Percentiles rank a stretch among this genome's conserved stretches.
Evolutionary conservation across 495 filamentous ascomycete species (phyloP).

Genomic region (Penicillium ucsense): DNA sequence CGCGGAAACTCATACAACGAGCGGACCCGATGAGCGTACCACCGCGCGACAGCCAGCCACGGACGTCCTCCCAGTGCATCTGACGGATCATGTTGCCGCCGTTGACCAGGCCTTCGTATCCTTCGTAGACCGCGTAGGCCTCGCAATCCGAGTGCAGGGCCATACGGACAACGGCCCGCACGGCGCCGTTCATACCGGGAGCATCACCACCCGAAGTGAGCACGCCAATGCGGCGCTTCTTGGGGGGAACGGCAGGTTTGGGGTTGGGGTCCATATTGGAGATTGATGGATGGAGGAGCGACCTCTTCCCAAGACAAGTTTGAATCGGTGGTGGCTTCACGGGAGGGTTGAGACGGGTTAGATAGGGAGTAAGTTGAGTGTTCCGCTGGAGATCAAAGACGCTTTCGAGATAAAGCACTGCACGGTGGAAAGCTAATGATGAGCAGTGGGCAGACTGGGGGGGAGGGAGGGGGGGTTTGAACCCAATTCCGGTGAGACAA

Average conservation of each 20-base stretch:
- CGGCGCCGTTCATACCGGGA: conserved; percentile 94
- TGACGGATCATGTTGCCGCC: conserved; percentile 80
- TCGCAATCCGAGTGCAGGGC: conserved; percentile 79
- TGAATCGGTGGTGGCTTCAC: conserved; percentile 4
- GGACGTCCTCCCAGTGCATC: conserved; percentile 89
- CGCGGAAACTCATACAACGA: conserved; percentile 78
- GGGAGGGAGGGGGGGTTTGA: conserved; percentile 10
- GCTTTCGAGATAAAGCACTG: not conserved
- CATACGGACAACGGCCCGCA: conserved; percentile 90
- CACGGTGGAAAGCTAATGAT: conserved; percentile 6
- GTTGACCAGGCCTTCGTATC: conserved; percentile 89
- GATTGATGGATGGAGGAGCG: conserved; percentile 3
- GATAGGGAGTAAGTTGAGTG: too few species aligned
- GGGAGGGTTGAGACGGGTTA: not conserved
- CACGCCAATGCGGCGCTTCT: conserved; percentile 78
- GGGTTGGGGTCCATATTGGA: conserved; percentile 26
- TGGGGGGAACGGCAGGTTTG: conserved; percentile 28
- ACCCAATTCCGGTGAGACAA: conserved; percentile 37
- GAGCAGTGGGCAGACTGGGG: conserved; percentile 1
- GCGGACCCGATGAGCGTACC: conserved; percentile 97
- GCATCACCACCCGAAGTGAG: conserved; percentile 98
- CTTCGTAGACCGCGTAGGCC: conserved; percentile 84
- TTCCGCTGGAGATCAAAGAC: too few species aligned
- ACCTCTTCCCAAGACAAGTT: conserved; percentile 7
- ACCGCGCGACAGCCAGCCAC: conserved; percentile 87